Conservation (phyloP, 345 rosid species). For the Gossypium ekmanianum region DNA sequence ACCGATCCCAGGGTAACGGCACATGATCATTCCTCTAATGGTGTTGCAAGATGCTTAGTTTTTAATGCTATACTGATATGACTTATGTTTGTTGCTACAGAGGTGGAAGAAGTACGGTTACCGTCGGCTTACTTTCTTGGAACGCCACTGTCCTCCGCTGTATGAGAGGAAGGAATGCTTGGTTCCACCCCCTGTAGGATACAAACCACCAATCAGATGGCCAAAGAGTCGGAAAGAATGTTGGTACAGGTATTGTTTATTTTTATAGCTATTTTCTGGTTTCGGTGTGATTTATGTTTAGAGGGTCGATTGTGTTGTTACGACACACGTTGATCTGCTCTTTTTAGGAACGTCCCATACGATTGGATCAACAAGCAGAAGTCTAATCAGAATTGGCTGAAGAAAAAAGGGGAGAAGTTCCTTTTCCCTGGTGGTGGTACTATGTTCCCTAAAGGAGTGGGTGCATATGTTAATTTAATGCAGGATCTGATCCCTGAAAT, state of each 20-base stretch:
- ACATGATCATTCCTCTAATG: background rate
- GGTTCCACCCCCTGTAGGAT: constrained; percentile 94
- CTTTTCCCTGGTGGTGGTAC: constrained; percentile 97
- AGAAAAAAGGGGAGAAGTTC: constrained; percentile 89
- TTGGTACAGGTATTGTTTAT: constrained; percentile 80
- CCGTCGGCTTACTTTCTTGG: constrained; percentile 86
- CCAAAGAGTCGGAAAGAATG: constrained; percentile 86
- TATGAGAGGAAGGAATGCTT: constrained; percentile 88
- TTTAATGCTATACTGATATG: constrained; percentile 1
- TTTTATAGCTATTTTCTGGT: background rate
- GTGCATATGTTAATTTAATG: constrained; percentile 92
- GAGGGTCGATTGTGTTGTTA: constrained; percentile 11
- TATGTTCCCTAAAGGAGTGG: constrained; percentile 93
- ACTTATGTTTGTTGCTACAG: constrained; percentile 36
- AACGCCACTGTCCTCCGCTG: constrained; percentile 88
- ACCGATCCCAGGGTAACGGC: constrained; percentile 85
- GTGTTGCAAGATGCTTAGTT: background rate
- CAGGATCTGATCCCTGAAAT: constrained; percentile 90
- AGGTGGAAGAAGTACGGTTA: constrained; percentile 89
- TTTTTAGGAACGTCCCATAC: constrained; percentile 88
- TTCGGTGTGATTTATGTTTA: background rate
- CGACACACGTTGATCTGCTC: constrained; percentile 20
- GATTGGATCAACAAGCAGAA: constrained; percentile 95
- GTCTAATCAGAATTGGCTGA: constrained; percentile 93
- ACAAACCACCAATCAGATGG: constrained; percentile 87